phyloP scores from a whole-genome alignment of 306 rosid genomes.

The Vicia villosa region DNA sequence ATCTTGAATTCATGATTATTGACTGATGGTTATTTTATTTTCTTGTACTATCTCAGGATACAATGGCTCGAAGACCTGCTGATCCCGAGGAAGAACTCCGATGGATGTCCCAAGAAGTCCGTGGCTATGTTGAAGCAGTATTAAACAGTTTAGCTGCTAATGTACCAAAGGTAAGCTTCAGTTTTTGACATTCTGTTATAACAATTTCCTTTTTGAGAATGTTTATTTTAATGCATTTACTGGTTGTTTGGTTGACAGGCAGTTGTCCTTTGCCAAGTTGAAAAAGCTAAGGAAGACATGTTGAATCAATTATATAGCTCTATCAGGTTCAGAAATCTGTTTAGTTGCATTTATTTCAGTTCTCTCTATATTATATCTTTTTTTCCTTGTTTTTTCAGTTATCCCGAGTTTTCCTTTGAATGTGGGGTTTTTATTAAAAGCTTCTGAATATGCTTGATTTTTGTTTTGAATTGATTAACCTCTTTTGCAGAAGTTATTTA shows the following conservation, averaged over 20 bases:
- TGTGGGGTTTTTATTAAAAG: background rate
- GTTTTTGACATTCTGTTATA: slow-evolving; percentile 5
- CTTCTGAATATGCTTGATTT: background rate
- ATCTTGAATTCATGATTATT: slow-evolving; percentile 13
- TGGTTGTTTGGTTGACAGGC: slow-evolving; percentile 71
- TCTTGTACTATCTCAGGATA: slow-evolving; percentile 56
- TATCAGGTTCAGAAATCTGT: slow-evolving; percentile 63
- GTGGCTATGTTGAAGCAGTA: slow-evolving; percentile 98
- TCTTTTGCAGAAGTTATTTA: slow-evolving; percentile 2
- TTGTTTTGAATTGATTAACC: background rate
- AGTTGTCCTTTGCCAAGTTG: slow-evolving; percentile 96
- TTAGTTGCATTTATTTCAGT: slow-evolving; percentile 18
- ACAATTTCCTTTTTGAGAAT: background rate
- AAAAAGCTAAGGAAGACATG: slow-evolving; percentile 98
- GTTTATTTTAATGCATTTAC: slow-evolving; percentile 33
- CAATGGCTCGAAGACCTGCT: slow-evolving; percentile 93
- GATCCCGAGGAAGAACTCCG: slow-evolving; percentile 98
- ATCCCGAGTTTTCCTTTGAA: background rate
- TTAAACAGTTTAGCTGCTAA: slow-evolving; percentile 98
- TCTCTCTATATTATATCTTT: background rate
- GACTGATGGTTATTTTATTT: background rate
- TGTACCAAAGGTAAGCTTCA: slow-evolving; percentile 77
- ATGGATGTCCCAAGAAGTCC: slow-evolving; percentile 99
- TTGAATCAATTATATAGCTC: slow-evolving; percentile 92
- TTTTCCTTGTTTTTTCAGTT: slow-evolving; percentile 8